A percentile compares a stretch with the other conserved stretches of the same genome.
phyloP scores from a whole-genome alignment of 371 early-diverging fungal species.

The Lichtheimia ramosa region DNA sequence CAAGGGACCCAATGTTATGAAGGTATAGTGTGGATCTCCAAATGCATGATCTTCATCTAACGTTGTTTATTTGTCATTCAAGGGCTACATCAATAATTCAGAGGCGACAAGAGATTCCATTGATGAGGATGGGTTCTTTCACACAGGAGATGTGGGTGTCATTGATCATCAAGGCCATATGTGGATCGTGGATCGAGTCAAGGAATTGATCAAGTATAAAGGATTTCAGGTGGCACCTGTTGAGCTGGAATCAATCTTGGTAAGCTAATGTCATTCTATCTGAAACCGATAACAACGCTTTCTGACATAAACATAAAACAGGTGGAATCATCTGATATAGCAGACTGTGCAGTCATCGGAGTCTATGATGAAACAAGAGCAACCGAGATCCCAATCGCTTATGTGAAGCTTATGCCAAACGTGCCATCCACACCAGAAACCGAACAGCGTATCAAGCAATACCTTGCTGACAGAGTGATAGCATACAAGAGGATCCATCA shows the following conservation, averaged over 20 bases:
- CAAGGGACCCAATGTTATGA: constrained; percentile 81
- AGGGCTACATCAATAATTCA: constrained; percentile 68
- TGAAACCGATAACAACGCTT: no score
- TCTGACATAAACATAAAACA: background rate
- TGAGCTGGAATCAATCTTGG: constrained; percentile 71
- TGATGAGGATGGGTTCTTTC: constrained; percentile 43
- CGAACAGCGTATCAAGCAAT: constrained; percentile 52
- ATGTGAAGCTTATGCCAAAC: constrained; percentile 50
- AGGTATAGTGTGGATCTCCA: constrained; percentile 16
- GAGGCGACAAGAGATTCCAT: constrained; percentile 66
- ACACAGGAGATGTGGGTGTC: background rate
- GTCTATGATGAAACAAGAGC: constrained; percentile 47
- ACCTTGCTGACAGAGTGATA: constrained; percentile 61
- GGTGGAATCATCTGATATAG: constrained; percentile 66
- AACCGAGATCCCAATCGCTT: constrained; percentile 77
- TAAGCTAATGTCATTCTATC: background rate
- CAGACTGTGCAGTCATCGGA: constrained; percentile 74
- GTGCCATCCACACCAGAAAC: constrained; percentile 23
- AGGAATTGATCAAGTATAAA: constrained; percentile 77
- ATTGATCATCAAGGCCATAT: constrained; percentile 55
- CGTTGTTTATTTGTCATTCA: background rate
- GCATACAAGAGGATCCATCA: constrained; percentile 74
- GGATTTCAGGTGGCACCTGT: constrained; percentile 71
- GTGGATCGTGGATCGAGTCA: constrained; percentile 67
- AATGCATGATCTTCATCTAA: background rate